Base-by-base conservation (phyloP, 306 rosid species). In the Luffa aegyptiaca region DNA sequence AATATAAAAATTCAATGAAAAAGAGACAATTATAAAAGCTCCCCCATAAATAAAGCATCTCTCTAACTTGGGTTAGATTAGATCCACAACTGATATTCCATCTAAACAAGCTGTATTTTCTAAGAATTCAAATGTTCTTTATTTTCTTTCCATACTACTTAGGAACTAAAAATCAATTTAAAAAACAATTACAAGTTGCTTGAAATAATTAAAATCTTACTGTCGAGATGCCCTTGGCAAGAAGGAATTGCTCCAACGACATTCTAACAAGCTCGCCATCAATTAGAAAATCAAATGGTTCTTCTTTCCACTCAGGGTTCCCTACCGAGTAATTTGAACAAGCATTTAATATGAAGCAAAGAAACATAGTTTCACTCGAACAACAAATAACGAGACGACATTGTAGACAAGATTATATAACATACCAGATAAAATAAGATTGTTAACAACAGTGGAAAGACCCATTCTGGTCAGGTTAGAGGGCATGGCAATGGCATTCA, bases 171-270 rank as follows among this genome's bases (percentile, higher is more conserved):
- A 13, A 26, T 26, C 31, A 26, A 26, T 26, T 26, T 26, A 26
- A 26, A 26, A 26, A 26, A 26, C 31, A 26, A 26, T 26, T 26
- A 42, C 42, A 59, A 12, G 46, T 45, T 18, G 18, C 63, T 49
- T 35, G 14, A 35, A 44, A 44, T 1, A 72, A 53, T 55, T 75
- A 10, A 12, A 39, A 16, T 2, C 56, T 59, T 88, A 95, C 97
- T 88, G 93, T 97, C 0, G 97, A 88, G 71, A 93, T 91, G 87
- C 93, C 90, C 82, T 93, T 93, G 48, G 90, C 96, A 1, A 91
- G 89, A 80, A 95, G 97, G 76, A 95, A 95, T 83, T 93, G 83
- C 71, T 90, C 96, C 10, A 95, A 89, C 5, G 97, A 88, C 97
- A 91, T 90, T 35, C 97, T 90, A 68, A 93, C 91, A 49, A 93